Base-by-base conservation (phyloP, 768 basidiomycete species). In the Clitopilus hobsonii region DNA sequence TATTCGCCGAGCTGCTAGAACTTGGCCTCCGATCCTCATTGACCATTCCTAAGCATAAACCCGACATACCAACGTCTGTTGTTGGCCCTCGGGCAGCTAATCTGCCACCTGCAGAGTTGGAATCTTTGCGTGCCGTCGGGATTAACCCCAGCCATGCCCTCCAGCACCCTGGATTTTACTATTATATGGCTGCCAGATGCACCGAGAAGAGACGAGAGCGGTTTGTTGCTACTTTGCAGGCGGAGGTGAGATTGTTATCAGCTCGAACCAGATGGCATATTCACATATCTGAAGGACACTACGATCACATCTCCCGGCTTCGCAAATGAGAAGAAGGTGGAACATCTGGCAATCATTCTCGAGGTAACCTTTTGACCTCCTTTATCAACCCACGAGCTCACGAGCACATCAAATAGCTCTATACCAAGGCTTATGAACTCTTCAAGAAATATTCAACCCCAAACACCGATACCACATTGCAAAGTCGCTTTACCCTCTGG, bases 141-240 rank as follows among this genome's bases (percentile, higher is more conserved):
- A 63, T 88, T 20, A 94, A 93, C 62, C 94, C 96, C 0, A 83
- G 81, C 36, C 85, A 88, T 60, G 84, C 89, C 0, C 69, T 98
- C 49, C 93, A 94, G 64, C 93, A 95, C 64, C 88, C 96, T 0
- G 95, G 94, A 0, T 94, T 88, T 67, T 96, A 95, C 65, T 97
- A 92, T 70, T 89, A 90, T 63, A 84, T 89, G 71, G 91, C 95
- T 0, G 96, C 91, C 0, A 77, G 81, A 38, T 95, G 91, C 63
- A 92, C 93, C 0, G 88, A 95, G 61, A 77, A 83, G 58, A 74
- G 96, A 24, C 72, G 85, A 32, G 78, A 82, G 59, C 76, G 86
- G 26, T 98, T 88, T 66, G 58, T 87, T 51, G 73, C 74, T 16
- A 79, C 81, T 14, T 52, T 83, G 8, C 79, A 84, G 24, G 74